Evolutionary conservation across 2,329 filamentous ascomycete genomes (phyloP), one percentile per base, ranked within the genome.

Genomic region (Gliomastix tumulicola): DNA sequence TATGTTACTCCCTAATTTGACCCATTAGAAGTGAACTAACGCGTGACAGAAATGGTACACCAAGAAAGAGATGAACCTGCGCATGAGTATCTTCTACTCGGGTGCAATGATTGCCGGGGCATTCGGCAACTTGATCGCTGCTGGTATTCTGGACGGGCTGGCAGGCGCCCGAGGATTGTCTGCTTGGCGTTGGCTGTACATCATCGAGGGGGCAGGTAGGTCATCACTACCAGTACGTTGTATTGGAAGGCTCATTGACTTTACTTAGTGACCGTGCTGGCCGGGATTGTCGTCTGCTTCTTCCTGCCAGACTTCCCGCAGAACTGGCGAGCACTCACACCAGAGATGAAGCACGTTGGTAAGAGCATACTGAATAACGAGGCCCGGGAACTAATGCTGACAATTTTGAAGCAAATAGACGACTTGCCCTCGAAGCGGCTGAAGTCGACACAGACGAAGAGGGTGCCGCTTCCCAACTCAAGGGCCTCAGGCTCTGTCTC

Each of bases 21-120:
- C 34, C 15, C 6, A 19, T 35, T 20, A 31, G 17, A 8, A 17
- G 12, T 19, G 17, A 42, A 5, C n/a, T n/a, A n/a, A n/a, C n/a
- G n/a, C n/a, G n/a, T n/a, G n/a, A n/a, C n/a, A n/a, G n/a, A 77
- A 79, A 45, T 83, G 77, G 71, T 84, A 84, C 54, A 82, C 78
- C 2, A 66, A 76, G 33, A 67, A 69, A 34, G 73, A 77, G 55
- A 47, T 79, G 42, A 66, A 68, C 10, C 57, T 60, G 35, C 60
- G 74, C 35, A 75, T 76, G 44, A 71, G 73, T 38, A 65, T 79
- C 20, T 54, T 79, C 18, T 79, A 25, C 12, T 28, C 21, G 5
- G 34, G 34, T 10, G 16, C 21, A 9, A 20, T 36, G 7, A 36
- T 36, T 30, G 21, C 34, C 9, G 34, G 34, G 11, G 34, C 76